Evolutionary conservation across 1,139 yeast genomes (phyloP).

Genomic region (Magnusiomyces magnusii): DNA sequence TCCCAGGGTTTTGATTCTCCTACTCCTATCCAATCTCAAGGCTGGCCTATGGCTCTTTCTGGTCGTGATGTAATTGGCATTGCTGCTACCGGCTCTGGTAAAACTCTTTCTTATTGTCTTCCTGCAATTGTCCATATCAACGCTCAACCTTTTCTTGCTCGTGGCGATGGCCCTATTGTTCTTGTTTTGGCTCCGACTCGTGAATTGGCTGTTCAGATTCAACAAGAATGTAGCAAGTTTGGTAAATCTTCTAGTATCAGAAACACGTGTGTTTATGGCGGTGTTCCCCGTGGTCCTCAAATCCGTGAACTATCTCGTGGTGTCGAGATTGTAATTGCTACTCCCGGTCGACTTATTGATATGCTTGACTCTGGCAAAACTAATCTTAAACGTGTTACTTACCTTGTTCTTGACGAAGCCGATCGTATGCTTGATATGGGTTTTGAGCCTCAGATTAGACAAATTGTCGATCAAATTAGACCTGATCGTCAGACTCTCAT

Average conservation of each 20-base stretch:
- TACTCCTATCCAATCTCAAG: conserved; percentile 86
- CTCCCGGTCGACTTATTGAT: conserved; percentile 95
- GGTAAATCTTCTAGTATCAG: conserved; percentile 43
- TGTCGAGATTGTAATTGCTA: conserved; percentile 77
- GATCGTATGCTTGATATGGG: conserved; percentile 98
- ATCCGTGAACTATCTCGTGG: conserved; percentile 76
- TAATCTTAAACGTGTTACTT: conserved; percentile 61
- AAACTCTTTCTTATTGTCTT: conserved; percentile 77
- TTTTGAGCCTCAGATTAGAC: conserved; percentile 91
- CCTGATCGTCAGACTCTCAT: conserved; percentile 90
- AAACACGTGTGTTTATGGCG: conserved; percentile 90
- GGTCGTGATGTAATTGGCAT: conserved; percentile 90
- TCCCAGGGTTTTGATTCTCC: conserved; percentile 54
- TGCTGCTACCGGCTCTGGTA: conserved; percentile 96
- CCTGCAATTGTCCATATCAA: conserved; percentile 80
- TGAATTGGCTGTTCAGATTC: conserved; percentile 82
- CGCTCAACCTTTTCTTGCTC: conserved; percentile 52
- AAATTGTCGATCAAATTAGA: conserved; percentile 67
- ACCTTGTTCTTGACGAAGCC: conserved; percentile 89
- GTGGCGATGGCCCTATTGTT: conserved; percentile 69
- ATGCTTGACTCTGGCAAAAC: conserved; percentile 73
- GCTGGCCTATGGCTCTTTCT: conserved; percentile 82
- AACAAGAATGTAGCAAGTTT: conserved; percentile 58
- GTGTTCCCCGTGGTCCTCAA: conserved; percentile 74
- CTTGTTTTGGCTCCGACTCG: conserved; percentile 86